Evolutionary conservation across 2,329 filamentous ascomycete genomes (phyloP).

Genomic region (Dactylellina parvicollis): DNA sequence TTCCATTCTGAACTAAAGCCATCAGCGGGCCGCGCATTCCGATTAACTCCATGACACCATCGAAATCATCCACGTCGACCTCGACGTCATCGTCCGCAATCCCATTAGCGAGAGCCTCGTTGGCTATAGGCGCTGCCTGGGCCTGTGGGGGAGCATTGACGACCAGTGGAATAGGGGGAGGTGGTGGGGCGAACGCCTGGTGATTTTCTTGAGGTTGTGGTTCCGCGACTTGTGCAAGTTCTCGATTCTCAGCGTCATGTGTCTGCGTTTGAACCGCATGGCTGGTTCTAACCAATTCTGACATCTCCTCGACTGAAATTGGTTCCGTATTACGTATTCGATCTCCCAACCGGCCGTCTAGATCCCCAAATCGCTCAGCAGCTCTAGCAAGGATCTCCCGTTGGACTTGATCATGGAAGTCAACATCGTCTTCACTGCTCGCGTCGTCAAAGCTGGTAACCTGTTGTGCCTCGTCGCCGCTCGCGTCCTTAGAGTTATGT

Average conservation of each 20-base stretch:
- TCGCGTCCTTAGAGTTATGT: conserved; percentile 34
- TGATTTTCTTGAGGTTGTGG: not conserved
- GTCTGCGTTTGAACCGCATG: conserved; percentile 12
- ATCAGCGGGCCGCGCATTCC: conserved; percentile 94
- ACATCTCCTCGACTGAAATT: conserved; percentile 34
- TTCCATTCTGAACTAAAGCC: conserved; percentile 89
- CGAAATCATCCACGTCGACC: conserved; percentile 87
- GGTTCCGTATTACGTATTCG: conserved; percentile 42
- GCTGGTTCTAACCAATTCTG: conserved; percentile 38
- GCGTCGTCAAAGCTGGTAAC: conserved; percentile 30
- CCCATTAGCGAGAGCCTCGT: conserved; percentile 31
- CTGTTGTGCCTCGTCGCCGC: conserved; percentile 41
- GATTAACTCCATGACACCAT: conserved; percentile 93
- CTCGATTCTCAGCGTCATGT: not conserved
- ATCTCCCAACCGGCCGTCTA: conserved; percentile 29
- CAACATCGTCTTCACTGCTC: conserved; percentile 53
- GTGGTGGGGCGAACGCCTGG: not conserved
- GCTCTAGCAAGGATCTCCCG: conserved; percentile 48
- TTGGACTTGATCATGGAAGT: conserved; percentile 52
- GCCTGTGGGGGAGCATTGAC: conserved; percentile 36
- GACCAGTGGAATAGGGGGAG: conserved; percentile 16
- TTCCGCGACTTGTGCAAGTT: not conserved
- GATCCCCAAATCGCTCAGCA: conserved; percentile 33
- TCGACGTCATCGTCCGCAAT: conserved; percentile 62
- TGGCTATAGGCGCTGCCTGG: conserved; percentile 24